Base-by-base conservation (phyloP, 2,329 filamentous ascomycete genomes). In the Simplicillium sp. region DNA sequence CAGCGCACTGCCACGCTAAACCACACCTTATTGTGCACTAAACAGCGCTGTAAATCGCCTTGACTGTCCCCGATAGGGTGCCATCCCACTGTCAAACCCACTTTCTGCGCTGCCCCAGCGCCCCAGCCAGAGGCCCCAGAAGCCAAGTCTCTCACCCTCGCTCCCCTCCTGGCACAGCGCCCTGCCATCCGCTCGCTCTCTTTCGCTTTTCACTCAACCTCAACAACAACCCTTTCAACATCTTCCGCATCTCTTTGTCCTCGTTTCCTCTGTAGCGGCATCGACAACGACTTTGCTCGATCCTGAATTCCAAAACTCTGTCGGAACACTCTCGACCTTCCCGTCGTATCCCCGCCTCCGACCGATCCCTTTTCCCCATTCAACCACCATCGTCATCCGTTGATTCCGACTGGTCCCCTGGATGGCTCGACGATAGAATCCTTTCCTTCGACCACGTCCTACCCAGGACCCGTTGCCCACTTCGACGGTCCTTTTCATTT, bases 391-490 rank as follows among this genome's bases (percentile, higher is more conserved):
- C 34, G 5, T 29, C 39, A 37, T 41, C 18, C 39, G 32, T 25
- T 16, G 32, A 13, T 29, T 36, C 32, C 16, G 33, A 15, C 12
- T 9, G 20, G 20, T 25, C 20, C 20, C 15, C 11, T 33, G 31
- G 3, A 37, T 41, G 34, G 17, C 17, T 41, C 20, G 25, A 17
- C 25, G 25, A 41, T 29, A 29, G 25, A 25, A 38, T n/a, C 36
- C 12, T 13, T 16, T 38, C 12, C 7, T 25, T 25, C 20, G 20
- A 25, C 20, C 20, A 29, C 15, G 17, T 17, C 20, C 15, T 29
- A 11, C 15, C 13, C 31, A 33, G 18, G 28, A 17, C 28, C n/a
- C 31, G 34, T 41, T 37, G 14, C 36, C 33, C 40, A 29, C 35
- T 34, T 36, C 37, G 20, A 15, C 15, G 20, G 20, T 33, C 32